Evolutionary conservation across 1,284 basidiomycete species (phyloP), one percentile per base, ranked within the genome.

Genomic region (Rhodotorula sp.): DNA sequence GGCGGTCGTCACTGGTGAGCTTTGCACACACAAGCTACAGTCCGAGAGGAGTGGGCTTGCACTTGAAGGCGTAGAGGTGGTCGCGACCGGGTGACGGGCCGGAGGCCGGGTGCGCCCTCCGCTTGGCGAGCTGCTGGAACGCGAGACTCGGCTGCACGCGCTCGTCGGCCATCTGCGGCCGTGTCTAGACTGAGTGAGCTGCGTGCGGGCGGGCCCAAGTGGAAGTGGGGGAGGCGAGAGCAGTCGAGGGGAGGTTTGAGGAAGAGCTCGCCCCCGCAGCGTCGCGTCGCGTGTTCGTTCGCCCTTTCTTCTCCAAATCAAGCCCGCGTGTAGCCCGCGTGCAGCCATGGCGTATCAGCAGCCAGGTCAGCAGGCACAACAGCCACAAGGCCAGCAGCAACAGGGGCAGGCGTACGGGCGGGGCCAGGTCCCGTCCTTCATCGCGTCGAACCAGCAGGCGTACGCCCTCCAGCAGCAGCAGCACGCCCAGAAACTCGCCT

Each of bases 361-460:
- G 34, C 47, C 52, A 12, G 39, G 34, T 34, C 64, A 66, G 18
- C 57, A 62, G 31, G 39, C 31, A 12, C 52, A 51, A 10, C 56
- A 34, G 6, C 68, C 61, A 47, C 58, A 52, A 29, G 51, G 46
- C 10, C 58, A 52, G 16, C 58, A 61, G 39, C 46, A 58, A 20
- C 62, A 59, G 48, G 39, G 39, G 15, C 67, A 65, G 46, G 43
- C 67, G 16, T 74, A 76, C 52, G 75, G 75, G 8, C 49, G 63
- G 0, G 75, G 70, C 3, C 67, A 68, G 51, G 69, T 71, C 39
- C 74, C 74, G 21, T 57, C 64, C 2, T 75, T 75, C 63, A 66
- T 74, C 67, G 62, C 65, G 23, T 61, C 65, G 58, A 71, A 75
- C 57, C 60, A 58, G 61, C 65, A 46, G n/a, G 21, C 54, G 8